Base-by-base conservation (phyloP, 2,329 filamentous ascomycete genomes). In the Ceratocystis destructans region DNA sequence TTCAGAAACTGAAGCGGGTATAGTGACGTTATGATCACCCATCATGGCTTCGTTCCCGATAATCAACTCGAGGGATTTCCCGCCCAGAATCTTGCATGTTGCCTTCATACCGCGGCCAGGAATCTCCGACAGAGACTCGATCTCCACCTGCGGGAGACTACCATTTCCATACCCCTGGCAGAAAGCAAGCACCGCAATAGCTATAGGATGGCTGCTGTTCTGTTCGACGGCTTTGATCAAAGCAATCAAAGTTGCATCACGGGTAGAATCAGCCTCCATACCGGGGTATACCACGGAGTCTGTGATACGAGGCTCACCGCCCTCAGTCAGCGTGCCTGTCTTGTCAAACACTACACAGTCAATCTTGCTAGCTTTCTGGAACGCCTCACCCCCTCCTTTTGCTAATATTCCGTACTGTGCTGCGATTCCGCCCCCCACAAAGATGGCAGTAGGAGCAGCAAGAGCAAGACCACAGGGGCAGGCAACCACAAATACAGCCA, bases 281-380 rank as follows among this genome's bases (percentile, higher is more conserved):
- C 67, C 68, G 0, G 74, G 74, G 55, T 78, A 79, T 2, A 81
- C 64, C 50, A 74, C 71, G 10, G 76, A 77, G 69, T 85, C 81
- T 0, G 84, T 88, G 25, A 93, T 85, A 33, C 79, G 82, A 0
- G 89, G 88, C 70, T 89, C 85, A 5, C 87, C 88, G 3, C 88
- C 79, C 71, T 87, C 78, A 0, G 90, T 94, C 67, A 95, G 77
- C 0, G 90, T 95, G 1, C 90, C 90, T 0, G 90, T 95, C 79
- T 95, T 94, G 79, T 95, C 90, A 73, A 95, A 94, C 0, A 94
- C 87, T 48, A 94, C 85, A 64, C 86, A 87, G 73, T 90, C 85
- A 57, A 92, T 80, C 10, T 82, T 83, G 73, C 88, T 91, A 3
- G 89, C 89, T 76, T 90, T 90, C 73, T 93, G 88, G 72, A 94